Conservation (phyloP, 495 filamentous ascomycete species). For the Annulohypoxylon maeteangense region DNA sequence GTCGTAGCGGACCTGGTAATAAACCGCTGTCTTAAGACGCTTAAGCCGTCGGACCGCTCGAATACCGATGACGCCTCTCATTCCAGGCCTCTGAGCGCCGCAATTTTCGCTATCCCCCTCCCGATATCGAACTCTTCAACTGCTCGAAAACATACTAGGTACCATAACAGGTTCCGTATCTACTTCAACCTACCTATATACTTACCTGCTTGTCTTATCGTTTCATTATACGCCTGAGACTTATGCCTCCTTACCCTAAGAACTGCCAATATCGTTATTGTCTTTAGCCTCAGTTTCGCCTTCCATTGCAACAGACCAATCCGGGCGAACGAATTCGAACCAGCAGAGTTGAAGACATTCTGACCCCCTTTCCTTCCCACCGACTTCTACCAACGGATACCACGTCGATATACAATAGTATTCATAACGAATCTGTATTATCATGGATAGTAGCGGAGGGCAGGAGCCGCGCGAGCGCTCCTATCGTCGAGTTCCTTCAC, state of each 20-base stretch:
- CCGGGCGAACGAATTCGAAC: not conserved
- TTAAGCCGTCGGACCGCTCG: slow-evolving; percentile 32
- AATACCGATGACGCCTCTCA: slow-evolving; percentile 37
- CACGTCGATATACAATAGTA: not conserved
- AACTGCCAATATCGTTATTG: not conserved
- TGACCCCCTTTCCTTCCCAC: not conserved
- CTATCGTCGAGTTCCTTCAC: slow-evolving; percentile 53
- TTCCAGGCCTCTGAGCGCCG: slow-evolving; percentile 25
- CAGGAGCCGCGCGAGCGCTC: slow-evolving; percentile 44
- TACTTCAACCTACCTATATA: not conserved
- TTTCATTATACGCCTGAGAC: not conserved
- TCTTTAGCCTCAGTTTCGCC: not conserved
- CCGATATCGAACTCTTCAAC: slow-evolving; percentile 25
- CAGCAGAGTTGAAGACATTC: not conserved
- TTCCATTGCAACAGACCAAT: not conserved
- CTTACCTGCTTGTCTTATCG: not conserved
- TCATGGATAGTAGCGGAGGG: slow-evolving; percentile 35
- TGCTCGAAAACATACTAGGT: not conserved
- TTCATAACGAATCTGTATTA: not conserved
- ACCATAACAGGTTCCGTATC: slow-evolving; percentile 1
- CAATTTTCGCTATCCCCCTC: slow-evolving; percentile 12
- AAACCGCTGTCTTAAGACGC: slow-evolving; percentile 37
- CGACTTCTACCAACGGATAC: not conserved
- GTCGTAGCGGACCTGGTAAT: slow-evolving; percentile 33
- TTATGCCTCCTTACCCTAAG: not conserved